Base-by-base conservation (phyloP, 495 filamentous ascomycete genomes). In the Friedmanniomyces endolithicus region DNA sequence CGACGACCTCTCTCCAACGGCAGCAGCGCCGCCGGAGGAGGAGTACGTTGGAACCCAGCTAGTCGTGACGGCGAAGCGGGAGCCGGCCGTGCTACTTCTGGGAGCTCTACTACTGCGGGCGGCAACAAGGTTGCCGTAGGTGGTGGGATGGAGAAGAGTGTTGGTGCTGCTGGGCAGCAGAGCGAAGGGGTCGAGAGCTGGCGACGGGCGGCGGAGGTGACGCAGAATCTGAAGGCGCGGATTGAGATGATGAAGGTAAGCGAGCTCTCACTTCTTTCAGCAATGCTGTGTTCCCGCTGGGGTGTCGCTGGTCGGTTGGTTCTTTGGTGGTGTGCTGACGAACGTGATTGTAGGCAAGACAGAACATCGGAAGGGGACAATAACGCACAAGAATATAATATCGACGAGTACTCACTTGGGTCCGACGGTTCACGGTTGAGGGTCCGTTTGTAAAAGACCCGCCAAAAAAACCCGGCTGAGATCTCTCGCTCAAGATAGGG, bases 181-280 rank as follows among this genome's bases (percentile, higher is more conserved):
- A 31, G 64, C 9, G 78, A 81, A 43, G 83, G 81, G 12, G 84
- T 88, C 44, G 92, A 96, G 71, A 96, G 88, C 66, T 99, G 92
- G 89, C 94, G 90, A 74, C 74, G 94, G 61, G 94, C 94, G 27
- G 92, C 92, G n/a, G 94, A 99, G 73, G 94, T 99, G 11, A 99
- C 94, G 39, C 96, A 86, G 68, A 88, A 92, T 69, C 70, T 99
- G 64, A 99, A 97, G 74, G 85, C 89, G 41, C 78, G 90, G 69
- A 99, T 99, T 68, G 94, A 99, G 75, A 73, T 82, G 68, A 85
- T 85, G 82, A 85, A 85, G 78, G 82, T 84, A 60, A 44, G 78
- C 68, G 34, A 17, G 7, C 6, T 45, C 6, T 45, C 27, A 31
- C 9, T 31, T 31, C 27, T 31, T 31, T 9, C 3, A 4, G 27